A percentile compares a stretch with the other conserved stretches of the same genome.
These are phyloP conservation scores for Amanita thiersii DNA, from an alignment of 768 basidiomycete species.

Conservation along the genomic window DNA sequence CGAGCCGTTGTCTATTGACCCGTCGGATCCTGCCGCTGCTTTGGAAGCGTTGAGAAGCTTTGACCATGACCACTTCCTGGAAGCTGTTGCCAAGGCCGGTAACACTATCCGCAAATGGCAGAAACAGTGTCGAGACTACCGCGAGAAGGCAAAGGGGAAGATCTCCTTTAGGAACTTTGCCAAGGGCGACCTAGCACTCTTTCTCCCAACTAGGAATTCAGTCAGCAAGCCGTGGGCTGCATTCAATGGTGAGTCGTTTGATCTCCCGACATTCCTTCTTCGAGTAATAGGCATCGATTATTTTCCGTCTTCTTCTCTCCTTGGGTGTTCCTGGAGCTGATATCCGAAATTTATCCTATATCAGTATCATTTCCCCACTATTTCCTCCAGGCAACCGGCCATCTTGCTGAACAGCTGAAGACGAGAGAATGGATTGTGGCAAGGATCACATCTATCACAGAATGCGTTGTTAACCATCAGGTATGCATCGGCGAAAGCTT, in stretches of 20 bases:
- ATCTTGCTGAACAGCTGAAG: slow-evolving; percentile 83
- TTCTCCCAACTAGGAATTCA: slow-evolving; percentile 92
- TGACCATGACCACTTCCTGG: slow-evolving; percentile 81
- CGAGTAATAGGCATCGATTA: background rate
- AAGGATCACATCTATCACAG: slow-evolving; percentile 80
- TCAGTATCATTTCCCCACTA: slow-evolving; percentile 95
- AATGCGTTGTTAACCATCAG: slow-evolving; percentile 74
- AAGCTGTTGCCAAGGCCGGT: slow-evolving; percentile 74
- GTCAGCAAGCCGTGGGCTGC: slow-evolving; percentile 95
- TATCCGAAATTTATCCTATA: slow-evolving; percentile 27
- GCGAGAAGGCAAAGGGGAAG: slow-evolving; percentile 93
- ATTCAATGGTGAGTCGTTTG: slow-evolving; percentile 71
- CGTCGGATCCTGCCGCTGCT: slow-evolving; percentile 63
- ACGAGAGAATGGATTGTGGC: slow-evolving; percentile 94
- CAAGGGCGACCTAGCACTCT: slow-evolving; percentile 92
- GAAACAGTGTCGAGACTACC: slow-evolving; percentile 93
- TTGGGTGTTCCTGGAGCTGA: slow-evolving; percentile 10
- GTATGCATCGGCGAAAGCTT: slow-evolving; percentile 30
- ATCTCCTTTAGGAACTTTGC: slow-evolving; percentile 94
- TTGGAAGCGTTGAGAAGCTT: slow-evolving; percentile 65
- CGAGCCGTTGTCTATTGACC: slow-evolving; percentile 72
- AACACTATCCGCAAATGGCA: slow-evolving; percentile 93
- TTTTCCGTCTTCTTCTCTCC: slow-evolving; percentile 1
- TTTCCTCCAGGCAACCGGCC: slow-evolving; percentile 84
- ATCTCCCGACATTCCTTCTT: background rate